Evolutionary conservation across 106 monocot genomes (phyloP).

Genomic region (Acorus gramineus): DNA sequence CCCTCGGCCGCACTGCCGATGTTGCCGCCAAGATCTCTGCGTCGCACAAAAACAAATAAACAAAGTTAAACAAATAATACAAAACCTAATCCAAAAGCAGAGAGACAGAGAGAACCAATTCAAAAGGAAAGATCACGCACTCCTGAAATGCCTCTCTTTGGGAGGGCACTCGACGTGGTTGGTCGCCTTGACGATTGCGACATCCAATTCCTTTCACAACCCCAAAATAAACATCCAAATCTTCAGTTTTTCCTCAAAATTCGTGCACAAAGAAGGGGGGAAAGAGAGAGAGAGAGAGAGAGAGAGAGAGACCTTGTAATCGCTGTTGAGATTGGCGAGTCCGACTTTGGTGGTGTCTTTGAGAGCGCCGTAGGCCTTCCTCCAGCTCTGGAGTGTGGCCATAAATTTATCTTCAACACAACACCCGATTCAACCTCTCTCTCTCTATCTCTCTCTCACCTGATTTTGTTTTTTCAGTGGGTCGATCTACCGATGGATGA

Average conservation of each 20-base stretch:
- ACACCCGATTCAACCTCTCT: too few relatives aligned
- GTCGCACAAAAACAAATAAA: conserved; percentile 2
- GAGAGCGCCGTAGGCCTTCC: conserved; percentile 83
- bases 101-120: neutral
- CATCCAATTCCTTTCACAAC: conserved; percentile 44
- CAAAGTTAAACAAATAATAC: neutral
- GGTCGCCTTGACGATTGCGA: conserved; percentile 69
- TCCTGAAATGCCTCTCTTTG: conserved; percentile 65
- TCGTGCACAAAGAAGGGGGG: too few relatives aligned
- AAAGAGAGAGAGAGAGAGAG: neutral
- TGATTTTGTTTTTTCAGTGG: too few relatives aligned
- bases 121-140: conserved; percentile 11
- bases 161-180: conserved; percentile 74
- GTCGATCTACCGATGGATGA: too few relatives aligned
- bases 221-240: too few relatives aligned
- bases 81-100: neutral
- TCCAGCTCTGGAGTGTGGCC: conserved; percentile 61
- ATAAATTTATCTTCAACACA: conserved; percentile 9
- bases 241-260: too few relatives aligned
- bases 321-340: conserved; percentile 94
- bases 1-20: conserved; percentile 43
- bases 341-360: conserved; percentile 93
- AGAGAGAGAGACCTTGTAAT: conserved; percentile 58
- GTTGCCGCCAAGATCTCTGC: conserved; percentile 57
- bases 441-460: too few relatives aligned